Evolutionary conservation across 176 grass and related monocot genomes (phyloP).

Genomic region (Musa schizocarpa): DNA sequence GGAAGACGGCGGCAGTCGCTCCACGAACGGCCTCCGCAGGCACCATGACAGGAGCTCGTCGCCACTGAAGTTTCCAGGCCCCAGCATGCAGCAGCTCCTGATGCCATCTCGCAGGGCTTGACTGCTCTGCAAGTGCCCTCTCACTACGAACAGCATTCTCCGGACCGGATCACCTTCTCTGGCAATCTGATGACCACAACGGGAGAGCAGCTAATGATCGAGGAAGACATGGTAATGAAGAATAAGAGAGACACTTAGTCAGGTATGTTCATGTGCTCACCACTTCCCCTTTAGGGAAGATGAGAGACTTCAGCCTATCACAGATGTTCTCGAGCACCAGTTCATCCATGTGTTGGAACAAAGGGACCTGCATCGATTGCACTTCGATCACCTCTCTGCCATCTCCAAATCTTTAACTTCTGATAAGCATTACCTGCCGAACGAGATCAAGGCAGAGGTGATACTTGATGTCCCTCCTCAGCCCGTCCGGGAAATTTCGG

Average conservation of each 20-base stretch:
- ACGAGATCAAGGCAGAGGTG: slow-evolving; percentile 88
- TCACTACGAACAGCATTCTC: slow-evolving; percentile 84
- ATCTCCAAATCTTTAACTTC: slow-evolving; percentile 21
- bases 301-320: slow-evolving; percentile 54
- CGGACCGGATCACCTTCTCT: slow-evolving; percentile 64
- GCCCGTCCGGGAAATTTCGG: slow-evolving; percentile 59
- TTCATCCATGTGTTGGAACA: slow-evolving; percentile 95
- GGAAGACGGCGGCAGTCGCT: slow-evolving; percentile 57
- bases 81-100: slow-evolving; percentile 74
- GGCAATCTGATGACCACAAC: slow-evolving; percentile 38
- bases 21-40: slow-evolving; percentile 57
- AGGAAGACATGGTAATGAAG: slow-evolving; percentile 1
- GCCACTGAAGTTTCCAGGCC: slow-evolving; percentile 88
- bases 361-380: slow-evolving; percentile 38
- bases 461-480: slow-evolving; percentile 83
- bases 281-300: slow-evolving; percentile 70
- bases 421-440: slow-evolving; percentile 34
- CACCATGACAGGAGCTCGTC: slow-evolving; percentile 94
- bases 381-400: slow-evolving; percentile 20
- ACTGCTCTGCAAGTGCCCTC: slow-evolving; percentile 74
- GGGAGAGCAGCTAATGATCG: slow-evolving; percentile 32
- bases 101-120: slow-evolving; percentile 68
- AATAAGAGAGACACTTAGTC: not conserved
- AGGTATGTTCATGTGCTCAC: slow-evolving; percentile 21
- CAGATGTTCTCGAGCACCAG: slow-evolving; percentile 96